phyloP scores from a whole-genome alignment of 2,329 filamentous ascomycete species.

The Paramyrothecium sp. region DNA sequence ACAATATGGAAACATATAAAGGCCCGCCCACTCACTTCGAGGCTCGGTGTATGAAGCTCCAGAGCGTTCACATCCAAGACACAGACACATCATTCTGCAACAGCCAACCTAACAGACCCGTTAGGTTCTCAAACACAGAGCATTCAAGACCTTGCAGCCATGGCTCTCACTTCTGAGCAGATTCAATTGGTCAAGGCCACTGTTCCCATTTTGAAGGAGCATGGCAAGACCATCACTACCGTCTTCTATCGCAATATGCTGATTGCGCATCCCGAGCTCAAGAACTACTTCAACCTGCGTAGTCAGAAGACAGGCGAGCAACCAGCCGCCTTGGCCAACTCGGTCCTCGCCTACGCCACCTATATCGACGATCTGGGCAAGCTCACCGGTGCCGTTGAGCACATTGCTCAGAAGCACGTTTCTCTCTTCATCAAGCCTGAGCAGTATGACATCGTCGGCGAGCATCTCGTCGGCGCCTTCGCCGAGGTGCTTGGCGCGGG shows the following conservation, averaged over 20 bases:
- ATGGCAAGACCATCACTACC: constrained; percentile 69
- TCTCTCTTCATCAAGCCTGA: constrained; percentile 67
- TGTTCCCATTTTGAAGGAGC: constrained; percentile 66
- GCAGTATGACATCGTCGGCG: constrained; percentile 70
- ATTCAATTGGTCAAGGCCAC: constrained; percentile 74
- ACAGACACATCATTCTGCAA: too few species aligned
- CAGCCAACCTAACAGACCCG: too few species aligned
- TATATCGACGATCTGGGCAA: constrained; percentile 69
- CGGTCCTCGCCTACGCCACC: constrained; percentile 70
- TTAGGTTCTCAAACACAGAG: too few species aligned
- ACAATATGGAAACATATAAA: not conserved
- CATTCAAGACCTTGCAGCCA: constrained; percentile 13
- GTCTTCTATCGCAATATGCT: constrained; percentile 73
- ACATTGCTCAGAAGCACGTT: constrained; percentile 75
- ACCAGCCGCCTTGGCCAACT: constrained; percentile 64
- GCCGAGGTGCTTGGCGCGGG: constrained; percentile 64
- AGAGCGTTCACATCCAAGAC: not conserved
- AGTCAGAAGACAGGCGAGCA: constrained; percentile 69
- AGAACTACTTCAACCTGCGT: constrained; percentile 68
- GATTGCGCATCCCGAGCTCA: constrained; percentile 59
- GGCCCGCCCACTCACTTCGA: not conserved
- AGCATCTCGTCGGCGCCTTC: constrained; percentile 67
- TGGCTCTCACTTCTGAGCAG: constrained; percentile 61
- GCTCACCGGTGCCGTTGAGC: constrained; percentile 56
- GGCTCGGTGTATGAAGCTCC: not conserved